Percentiles rank a stretch among this genome's conserved stretches.
Evolutionary conservation across 2,329 filamentous ascomycete species (phyloP).

Genomic region (Fusarium metavorans): DNA sequence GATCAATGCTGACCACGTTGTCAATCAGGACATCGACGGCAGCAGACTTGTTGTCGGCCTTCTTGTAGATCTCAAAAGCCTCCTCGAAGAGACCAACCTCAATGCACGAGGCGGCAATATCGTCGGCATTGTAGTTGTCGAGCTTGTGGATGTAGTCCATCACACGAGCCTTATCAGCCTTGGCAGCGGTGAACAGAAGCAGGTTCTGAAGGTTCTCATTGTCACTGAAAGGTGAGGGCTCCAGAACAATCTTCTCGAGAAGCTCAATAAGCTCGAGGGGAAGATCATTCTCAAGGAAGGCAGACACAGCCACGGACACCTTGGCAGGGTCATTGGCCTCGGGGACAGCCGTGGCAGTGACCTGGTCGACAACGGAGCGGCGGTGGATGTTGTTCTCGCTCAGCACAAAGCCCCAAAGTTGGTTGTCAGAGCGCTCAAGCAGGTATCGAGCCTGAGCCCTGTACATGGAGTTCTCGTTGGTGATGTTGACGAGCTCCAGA

Average conservation of each 20-base stretch:
- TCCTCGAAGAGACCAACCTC: slow-evolving; percentile 96
- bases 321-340: slow-evolving; percentile 93
- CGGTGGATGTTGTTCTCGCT: slow-evolving; percentile 97
- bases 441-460: slow-evolving; percentile 96
- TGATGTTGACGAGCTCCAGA: slow-evolving; percentile 95
- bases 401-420: slow-evolving; percentile 95
- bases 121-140: slow-evolving; percentile 88
- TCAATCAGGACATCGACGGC: slow-evolving; percentile 95
- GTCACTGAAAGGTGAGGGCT: slow-evolving; percentile 98
- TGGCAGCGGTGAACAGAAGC: slow-evolving; percentile 94
- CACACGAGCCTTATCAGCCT: slow-evolving; percentile 93
- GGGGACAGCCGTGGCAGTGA: slow-evolving; percentile 93
- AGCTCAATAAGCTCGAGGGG: slow-evolving; percentile 96
- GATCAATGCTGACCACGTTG: slow-evolving; percentile 97
- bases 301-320: slow-evolving; percentile 92
- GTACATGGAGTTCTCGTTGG: slow-evolving; percentile 99
- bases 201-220: slow-evolving; percentile 97
- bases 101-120: slow-evolving; percentile 93
- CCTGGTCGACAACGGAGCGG: slow-evolving; percentile 93
- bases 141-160: slow-evolving; percentile 97
- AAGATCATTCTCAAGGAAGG: slow-evolving; percentile 91
- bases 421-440: slow-evolving; percentile 86
- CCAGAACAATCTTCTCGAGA: slow-evolving; percentile 98
- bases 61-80: slow-evolving; percentile 99
- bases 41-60: slow-evolving; percentile 87